Evolutionary conservation across 2,329 filamentous ascomycete species (phyloP), one percentile per base, ranked within the genome.

Genomic region (Botrytis byssoidea): DNA sequence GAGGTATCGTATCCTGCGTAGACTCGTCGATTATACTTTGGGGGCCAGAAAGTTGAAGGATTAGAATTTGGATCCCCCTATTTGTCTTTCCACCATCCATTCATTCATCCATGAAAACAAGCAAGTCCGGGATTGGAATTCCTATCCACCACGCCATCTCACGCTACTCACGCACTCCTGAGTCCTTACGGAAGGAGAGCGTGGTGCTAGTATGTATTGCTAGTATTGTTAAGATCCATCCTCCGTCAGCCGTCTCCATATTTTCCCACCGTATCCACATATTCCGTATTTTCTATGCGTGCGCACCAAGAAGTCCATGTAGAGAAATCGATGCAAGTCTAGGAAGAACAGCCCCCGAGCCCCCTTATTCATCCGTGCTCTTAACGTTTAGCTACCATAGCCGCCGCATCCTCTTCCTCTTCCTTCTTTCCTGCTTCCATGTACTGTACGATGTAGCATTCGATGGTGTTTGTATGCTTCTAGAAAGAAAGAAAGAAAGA

Each of bases 31-130:
- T 55, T 55, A 18, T 29, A 12, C 16, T 55, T 67, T 51, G 64
- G 46, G 64, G 64, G 46, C 48, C 46, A 32, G 32, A 40, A n/a
- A 51, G 14, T n/a, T 51, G 46, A 67, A 55, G 64, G 64, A 51
- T 51, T 37, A 20, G 51, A 57, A 57, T 57, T 57, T 29, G n/a
- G 18, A 67, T 51, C 46, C 64, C 64, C 64, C 64, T 67, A 67
- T 67, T 67, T 40, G 32, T 37, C 46, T 48, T 32, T 9, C 14
- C n/a, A 35, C 22, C 42, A 66, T 40, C 37, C 37, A 40, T 37
- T 37, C 7, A 37, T 37, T 6, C 37, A 37, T 40, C 37, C 37
- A 40, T 40, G 37, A 40, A 40, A 40, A 40, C 37, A 12, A n/a
- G 20, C 37, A 12, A n/a, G 20, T 51, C n/a, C 48, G 48, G 44